phyloP scores from a whole-genome alignment of 257 asterid species.

The Nicotiana attenuata region DNA sequence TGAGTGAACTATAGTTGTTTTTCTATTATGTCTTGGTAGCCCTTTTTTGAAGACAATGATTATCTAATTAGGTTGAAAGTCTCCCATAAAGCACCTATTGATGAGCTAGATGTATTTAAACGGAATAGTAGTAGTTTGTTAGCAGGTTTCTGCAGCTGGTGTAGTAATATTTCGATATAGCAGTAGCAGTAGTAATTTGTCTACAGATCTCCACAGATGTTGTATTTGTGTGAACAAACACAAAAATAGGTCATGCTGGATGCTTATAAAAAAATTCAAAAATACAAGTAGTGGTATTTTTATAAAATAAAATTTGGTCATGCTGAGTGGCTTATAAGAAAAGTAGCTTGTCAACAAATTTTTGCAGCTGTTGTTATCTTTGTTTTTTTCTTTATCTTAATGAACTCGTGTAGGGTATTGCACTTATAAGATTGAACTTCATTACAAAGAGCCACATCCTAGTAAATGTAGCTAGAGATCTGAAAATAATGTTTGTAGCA shows the following conservation, averaged over 20 bases:
- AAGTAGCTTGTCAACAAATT: not conserved
- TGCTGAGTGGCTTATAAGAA: not conserved
- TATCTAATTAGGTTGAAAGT: not conserved
- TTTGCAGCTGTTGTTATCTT: not conserved
- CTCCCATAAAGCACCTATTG: not conserved
- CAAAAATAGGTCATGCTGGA: not conserved
- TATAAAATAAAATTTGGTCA: not conserved
- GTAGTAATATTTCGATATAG: not conserved
- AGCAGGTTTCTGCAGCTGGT: not conserved
- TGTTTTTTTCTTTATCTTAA: not conserved
- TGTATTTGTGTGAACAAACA: not conserved
- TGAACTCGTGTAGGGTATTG: not conserved
- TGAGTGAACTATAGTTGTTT: not conserved
- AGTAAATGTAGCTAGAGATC: not conserved
- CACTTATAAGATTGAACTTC: not conserved
- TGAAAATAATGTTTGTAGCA: not conserved
- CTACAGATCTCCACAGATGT: not conserved
- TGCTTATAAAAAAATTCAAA: not conserved
- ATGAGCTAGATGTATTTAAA: not conserved
- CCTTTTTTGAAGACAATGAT: not conserved
- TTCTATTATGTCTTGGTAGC: not conserved
- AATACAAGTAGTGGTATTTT: not conserved
- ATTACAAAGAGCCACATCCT: conserved; percentile 1
- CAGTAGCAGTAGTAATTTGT: not conserved
- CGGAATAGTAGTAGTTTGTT: not conserved